A percentile compares a stretch with the other conserved stretches of the same genome.
Evolutionary conservation across 1,284 basidiomycete species (phyloP).

Genomic region (Irpex rosettiformis): DNA sequence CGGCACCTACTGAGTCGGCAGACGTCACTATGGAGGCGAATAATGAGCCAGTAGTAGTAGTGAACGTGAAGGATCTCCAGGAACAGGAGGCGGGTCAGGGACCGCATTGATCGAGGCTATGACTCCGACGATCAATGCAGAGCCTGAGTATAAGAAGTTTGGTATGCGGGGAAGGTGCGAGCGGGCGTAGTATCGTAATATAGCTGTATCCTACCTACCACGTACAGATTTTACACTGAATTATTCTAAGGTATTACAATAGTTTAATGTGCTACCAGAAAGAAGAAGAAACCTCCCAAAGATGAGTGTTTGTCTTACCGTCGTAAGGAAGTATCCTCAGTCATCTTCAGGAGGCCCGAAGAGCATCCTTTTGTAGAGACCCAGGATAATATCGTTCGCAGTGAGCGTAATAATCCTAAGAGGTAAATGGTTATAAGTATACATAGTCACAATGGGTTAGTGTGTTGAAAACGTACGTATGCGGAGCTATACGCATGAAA

Average conservation of each 20-base stretch:
- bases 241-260: constrained; percentile 11
- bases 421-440: background rate
- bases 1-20: background rate
- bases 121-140: too few species aligned
- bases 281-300: too few species aligned
- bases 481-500: constrained; percentile 88
- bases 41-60: background rate
- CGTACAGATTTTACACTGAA: background rate
- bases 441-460: background rate
- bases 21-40: background rate
- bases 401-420: constrained; percentile 80
- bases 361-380: constrained; percentile 56
- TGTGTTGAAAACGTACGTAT: constrained; percentile 57
- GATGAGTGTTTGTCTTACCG: background rate
- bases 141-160: too few species aligned
- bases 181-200: too few species aligned
- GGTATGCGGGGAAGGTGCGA: too few species aligned
- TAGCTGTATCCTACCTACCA: background rate
- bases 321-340: background rate
- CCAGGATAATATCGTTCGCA: constrained; percentile 80
- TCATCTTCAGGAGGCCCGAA: constrained; percentile 13
- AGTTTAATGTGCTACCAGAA: background rate
- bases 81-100: background rate
- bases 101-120: too few species aligned
- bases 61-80: background rate